A percentile compares a stretch with the other conserved stretches of the same genome.
Evolutionary conservation across 306 rosid genomes (phyloP).

Genomic region (Prunus mume): DNA sequence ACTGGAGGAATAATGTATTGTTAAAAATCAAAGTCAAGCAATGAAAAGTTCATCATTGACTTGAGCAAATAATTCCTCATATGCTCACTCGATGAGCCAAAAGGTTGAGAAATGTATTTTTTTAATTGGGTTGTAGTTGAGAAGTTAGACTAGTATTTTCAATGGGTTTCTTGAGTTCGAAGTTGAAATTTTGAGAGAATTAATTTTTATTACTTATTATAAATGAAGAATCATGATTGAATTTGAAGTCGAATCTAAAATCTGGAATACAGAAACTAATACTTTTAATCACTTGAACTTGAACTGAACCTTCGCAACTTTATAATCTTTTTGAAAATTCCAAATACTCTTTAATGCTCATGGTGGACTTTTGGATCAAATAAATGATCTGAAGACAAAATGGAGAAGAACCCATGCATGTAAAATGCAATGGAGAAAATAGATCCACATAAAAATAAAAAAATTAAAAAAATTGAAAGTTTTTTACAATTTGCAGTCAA

Average conservation of each 20-base stretch:
- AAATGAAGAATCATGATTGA: no score
- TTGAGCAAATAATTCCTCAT: neutral
- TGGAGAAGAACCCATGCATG: neutral
- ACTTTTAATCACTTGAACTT: no score
- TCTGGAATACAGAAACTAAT: accelerated
- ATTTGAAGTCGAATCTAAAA: no score
- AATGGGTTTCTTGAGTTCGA: no score
- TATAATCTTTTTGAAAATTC: neutral
- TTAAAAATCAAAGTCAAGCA: neutral
- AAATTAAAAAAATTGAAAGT: neutral
- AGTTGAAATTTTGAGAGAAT: no score
- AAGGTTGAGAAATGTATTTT: neutral
- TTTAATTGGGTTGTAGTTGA: neutral
- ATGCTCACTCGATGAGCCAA: neutral
- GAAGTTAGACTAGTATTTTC: neutral
- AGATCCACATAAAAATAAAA: no score
- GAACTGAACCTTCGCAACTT: no score
- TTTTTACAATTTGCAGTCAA: slow-evolving; percentile 23
- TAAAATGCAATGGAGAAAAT: neutral
- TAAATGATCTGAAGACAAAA: neutral
- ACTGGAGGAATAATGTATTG: neutral
- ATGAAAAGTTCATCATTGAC: neutral
- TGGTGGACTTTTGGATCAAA: neutral
- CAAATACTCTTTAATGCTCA: neutral
- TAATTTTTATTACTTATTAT: no score